Evolutionary conservation across 768 basidiomycete genomes (phyloP).

Genomic region (Psilocybe sp.): DNA sequence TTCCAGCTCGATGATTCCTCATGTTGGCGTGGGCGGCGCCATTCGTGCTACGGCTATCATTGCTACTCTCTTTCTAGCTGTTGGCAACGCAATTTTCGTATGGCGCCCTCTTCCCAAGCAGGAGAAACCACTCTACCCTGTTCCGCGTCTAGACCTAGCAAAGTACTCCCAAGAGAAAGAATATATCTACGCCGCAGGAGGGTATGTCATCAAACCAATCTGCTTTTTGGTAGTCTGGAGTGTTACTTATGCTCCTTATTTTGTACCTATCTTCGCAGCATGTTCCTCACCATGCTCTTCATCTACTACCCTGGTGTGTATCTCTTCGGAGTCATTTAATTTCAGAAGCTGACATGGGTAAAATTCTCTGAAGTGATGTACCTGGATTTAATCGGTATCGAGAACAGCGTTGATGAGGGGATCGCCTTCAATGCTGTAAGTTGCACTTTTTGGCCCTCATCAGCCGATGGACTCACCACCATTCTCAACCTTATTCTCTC

Average conservation of each 20-base stretch:
- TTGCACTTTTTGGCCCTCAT: conserved; percentile 1
- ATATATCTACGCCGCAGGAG: conserved; percentile 25
- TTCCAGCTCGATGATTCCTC: conserved; percentile 15
- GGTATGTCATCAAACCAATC: conserved; percentile 18
- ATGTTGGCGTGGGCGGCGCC: conserved; percentile 25
- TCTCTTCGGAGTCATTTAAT: background rate
- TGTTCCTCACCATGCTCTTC: conserved; percentile 16
- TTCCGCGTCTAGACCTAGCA: conserved; percentile 23
- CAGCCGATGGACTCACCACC: conserved; percentile 8
- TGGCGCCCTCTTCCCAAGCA: conserved; percentile 16
- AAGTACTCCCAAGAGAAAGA: conserved; percentile 29
- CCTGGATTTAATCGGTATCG: conserved; percentile 45
- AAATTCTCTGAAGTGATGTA: conserved; percentile 39
- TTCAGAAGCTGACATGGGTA: background rate
- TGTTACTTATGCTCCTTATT: conserved; percentile 5
- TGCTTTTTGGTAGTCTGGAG: background rate
- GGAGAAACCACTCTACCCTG: conserved; percentile 16
- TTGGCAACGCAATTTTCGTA: conserved; percentile 24
- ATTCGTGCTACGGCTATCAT: conserved; percentile 28
- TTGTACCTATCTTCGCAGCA: conserved; percentile 7
- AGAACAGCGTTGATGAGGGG: conserved; percentile 36
- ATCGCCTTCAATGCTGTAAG: conserved; percentile 49
- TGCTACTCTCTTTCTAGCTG: conserved; percentile 20
- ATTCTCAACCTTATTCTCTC: conserved; percentile 11
- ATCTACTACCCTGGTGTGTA: conserved; percentile 37